Conservation (phyloP, 331 rosid species). For the Malus hybrid region DNA sequence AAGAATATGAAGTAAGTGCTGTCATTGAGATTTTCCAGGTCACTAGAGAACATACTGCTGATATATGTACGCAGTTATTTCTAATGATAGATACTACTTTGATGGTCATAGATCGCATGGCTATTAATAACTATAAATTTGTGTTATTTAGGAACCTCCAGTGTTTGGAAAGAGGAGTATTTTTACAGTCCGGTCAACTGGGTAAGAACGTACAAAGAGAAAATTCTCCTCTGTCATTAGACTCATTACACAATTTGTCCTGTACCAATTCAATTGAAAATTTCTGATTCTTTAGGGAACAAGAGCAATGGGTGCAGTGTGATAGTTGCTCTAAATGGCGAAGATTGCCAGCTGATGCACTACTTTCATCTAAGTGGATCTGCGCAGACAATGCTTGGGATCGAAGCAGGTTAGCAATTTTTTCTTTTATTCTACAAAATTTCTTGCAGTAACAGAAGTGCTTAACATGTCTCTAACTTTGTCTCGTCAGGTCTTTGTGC, state of each 20-base stretch:
- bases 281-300: slow-evolving; percentile 39
- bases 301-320: slow-evolving; percentile 96
- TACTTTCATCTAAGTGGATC: slow-evolving; percentile 82
- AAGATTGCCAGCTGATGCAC: slow-evolving; percentile 73
- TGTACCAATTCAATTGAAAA: slow-evolving; percentile 2
- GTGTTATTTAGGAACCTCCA: slow-evolving; percentile 80
- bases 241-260: neutral
- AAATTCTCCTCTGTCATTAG: too few species aligned
- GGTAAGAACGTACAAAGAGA: slow-evolving; percentile 39
- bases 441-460: slow-evolving; percentile 12
- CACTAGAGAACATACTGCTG: neutral
- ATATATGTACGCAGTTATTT: neutral
- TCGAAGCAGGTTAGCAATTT: slow-evolving; percentile 57
- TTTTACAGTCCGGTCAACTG: slow-evolving; percentile 57
- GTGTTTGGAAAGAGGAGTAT: slow-evolving; percentile 93
- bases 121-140: neutral
- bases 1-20: slow-evolving; percentile 85
- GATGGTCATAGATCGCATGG: neutral
- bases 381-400: slow-evolving; percentile 86
- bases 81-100: neutral
- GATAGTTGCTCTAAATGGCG: slow-evolving; percentile 93
- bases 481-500: slow-evolving; percentile 73
- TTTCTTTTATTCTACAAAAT: neutral
- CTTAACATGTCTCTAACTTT: slow-evolving; percentile 15
- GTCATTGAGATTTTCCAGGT: neutral